These are phyloP conservation scores for Pichia terricola DNA, from an alignment of 1,139 yeast genomes.

Conservation along the genomic window DNA sequence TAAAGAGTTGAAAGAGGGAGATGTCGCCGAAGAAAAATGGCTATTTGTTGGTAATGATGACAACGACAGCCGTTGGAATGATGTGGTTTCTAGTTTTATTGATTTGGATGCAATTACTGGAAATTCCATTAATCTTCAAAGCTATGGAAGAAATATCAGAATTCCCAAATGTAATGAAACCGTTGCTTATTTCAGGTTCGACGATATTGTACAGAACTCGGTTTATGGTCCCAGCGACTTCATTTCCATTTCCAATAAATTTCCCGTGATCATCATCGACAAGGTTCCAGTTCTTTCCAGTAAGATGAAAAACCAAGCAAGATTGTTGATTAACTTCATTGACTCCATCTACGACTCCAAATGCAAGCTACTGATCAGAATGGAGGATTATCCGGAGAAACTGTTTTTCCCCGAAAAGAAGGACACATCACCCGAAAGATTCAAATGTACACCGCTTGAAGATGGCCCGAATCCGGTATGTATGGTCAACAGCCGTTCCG, in stretches of 20 bases:
- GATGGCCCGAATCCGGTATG: conserved; percentile 12
- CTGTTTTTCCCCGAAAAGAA: conserved; percentile 48
- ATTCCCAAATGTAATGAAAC: conserved; percentile 34
- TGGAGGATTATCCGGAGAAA: conserved; percentile 40
- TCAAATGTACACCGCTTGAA: conserved; percentile 16
- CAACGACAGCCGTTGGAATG: conserved; percentile 32
- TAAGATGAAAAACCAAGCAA: conserved; percentile 57
- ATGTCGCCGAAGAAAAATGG: conserved; percentile 19
- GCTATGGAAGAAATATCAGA: conserved; percentile 44
- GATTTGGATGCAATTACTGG: conserved; percentile 15
- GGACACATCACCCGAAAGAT: conserved; percentile 5
- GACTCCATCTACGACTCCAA: conserved; percentile 64
- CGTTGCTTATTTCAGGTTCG: conserved; percentile 43
- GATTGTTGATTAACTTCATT: conserved; percentile 53
- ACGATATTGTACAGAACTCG: conserved; percentile 47
- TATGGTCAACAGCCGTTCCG: conserved; percentile 1
- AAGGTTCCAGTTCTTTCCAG: conserved; percentile 53
- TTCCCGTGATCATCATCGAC: conserved; percentile 47
- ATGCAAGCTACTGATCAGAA: conserved; percentile 46
- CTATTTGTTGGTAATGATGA: conserved; percentile 27
- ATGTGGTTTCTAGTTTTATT: conserved; percentile 19
- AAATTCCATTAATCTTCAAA: conserved; percentile 30
- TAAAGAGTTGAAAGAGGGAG: conserved; percentile 28
- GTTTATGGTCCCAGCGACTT: conserved; percentile 57
- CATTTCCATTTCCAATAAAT: conserved; percentile 55